A percentile compares a stretch with the other conserved stretches of the same genome.
Evolutionary conservation across 345 rosid species (phyloP).

Genomic region (Eucalyptus tenuipes): DNA sequence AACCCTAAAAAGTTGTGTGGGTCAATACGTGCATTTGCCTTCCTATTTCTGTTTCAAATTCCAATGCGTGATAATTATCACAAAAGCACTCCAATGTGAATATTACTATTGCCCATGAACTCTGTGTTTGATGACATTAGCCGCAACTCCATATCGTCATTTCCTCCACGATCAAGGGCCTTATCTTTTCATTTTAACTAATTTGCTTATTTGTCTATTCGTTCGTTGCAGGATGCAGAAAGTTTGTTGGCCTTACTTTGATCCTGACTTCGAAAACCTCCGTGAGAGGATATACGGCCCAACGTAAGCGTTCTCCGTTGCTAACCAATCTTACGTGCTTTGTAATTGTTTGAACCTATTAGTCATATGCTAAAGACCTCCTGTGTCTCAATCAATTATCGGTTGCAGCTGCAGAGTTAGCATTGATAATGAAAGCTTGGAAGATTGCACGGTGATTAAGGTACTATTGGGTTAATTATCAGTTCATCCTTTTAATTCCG

Average conservation of each 20-base stretch:
- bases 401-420: slow-evolving; percentile 54
- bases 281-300: slow-evolving; percentile 61
- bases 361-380: not conserved
- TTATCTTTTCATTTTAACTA: not conserved
- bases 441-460: slow-evolving; percentile 62
- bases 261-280: slow-evolving; percentile 69
- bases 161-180: not conserved
- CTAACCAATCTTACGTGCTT: not conserved
- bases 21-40: not conserved
- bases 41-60: not conserved
- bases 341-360: not conserved
- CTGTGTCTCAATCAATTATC: not conserved
- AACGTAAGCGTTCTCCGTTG: slow-evolving; percentile 19
- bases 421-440: slow-evolving; percentile 62
- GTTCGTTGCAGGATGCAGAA: slow-evolving; percentile 27
- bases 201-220: not conserved
- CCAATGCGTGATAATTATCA: not conserved
- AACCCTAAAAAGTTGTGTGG: not conserved
- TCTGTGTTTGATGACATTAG: not conserved
- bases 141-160: not conserved
- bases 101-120: not conserved
- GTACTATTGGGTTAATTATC: not conserved
- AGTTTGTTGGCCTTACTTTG: slow-evolving; percentile 71
- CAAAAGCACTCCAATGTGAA: not conserved
- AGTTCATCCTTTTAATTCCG: not conserved